phyloP scores from a whole-genome alignment of 2,329 filamentous ascomycete genomes.

The Clarireedia monteithiana region DNA sequence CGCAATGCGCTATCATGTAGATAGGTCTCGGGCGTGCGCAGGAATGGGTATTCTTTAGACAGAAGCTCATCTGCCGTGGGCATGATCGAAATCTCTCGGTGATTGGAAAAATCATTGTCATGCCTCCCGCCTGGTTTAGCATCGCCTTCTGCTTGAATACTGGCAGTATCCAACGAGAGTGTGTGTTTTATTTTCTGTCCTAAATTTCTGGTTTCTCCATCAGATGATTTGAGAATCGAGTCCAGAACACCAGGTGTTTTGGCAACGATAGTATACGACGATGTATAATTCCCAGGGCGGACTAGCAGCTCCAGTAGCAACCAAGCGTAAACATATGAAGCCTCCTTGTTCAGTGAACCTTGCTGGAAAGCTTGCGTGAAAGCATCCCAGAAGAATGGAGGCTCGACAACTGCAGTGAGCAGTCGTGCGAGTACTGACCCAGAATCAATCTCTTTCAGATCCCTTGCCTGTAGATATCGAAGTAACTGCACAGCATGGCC shows the following conservation, averaged over 20 bases:
- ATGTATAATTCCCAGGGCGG: conserved; percentile 20
- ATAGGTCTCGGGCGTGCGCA: conserved; percentile 40
- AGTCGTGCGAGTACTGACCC: conserved; percentile 35
- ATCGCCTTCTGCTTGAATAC: conserved; percentile 9
- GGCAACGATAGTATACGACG: conserved; percentile 23
- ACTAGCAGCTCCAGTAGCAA: conserved; percentile 38
- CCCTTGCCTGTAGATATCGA: conserved; percentile 28
- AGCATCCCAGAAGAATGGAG: conserved; percentile 41
- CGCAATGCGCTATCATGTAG: conserved; percentile 33
- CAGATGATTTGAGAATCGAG: conserved; percentile 14
- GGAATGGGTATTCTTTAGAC: conserved; percentile 45
- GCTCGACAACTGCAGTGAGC: conserved; percentile 39
- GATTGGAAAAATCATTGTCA: conserved; percentile 62
- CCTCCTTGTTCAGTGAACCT: conserved; percentile 23
- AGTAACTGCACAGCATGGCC: conserved; percentile 28
- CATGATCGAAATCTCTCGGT: conserved; percentile 52
- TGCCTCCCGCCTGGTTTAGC: conserved; percentile 55
- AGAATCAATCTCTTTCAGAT: conserved; percentile 17
- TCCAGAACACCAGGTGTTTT: conserved; percentile 25
- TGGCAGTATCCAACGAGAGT: conserved; percentile 20
- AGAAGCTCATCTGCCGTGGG: conserved; percentile 60
- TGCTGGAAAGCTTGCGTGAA: conserved; percentile 24
- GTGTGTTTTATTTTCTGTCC: conserved; percentile 37
- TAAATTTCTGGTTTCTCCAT: conserved; percentile 26
- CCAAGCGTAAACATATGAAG: conserved; percentile 34